A percentile compares a stretch with the other conserved stretches of the same genome.
These are phyloP conservation scores for Nannochloropsis oceanica DNA, from an alignment of 108 stramenopile genomes.

Conservation along the genomic window DNA sequence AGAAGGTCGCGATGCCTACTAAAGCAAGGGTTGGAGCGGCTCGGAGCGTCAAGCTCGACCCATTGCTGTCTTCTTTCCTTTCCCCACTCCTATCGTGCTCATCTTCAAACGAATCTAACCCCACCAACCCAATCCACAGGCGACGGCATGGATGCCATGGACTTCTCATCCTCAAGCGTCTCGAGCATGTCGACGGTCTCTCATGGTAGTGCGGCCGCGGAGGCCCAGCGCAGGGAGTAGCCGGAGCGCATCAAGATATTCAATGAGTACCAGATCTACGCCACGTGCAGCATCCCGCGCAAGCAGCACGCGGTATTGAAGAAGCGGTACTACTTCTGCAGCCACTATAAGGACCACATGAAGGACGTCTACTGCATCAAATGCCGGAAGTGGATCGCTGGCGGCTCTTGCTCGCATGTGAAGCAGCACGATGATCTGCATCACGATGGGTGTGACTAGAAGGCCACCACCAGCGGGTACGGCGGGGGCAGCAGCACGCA, in stretches of 20 bases:
- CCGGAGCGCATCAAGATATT: neutral
- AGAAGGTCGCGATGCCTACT: too few relatives aligned
- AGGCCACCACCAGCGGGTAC: neutral
- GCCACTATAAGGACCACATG: neutral
- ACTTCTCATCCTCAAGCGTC: too few relatives aligned
- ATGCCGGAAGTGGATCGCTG: neutral
- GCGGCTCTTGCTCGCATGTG: neutral
- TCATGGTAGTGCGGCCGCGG: neutral
- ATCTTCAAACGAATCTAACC: too few relatives aligned
- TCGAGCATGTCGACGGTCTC: neutral
- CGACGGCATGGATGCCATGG: too few relatives aligned
- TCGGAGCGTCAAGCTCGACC: too few relatives aligned
- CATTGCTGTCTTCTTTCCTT: too few relatives aligned
- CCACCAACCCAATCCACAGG: too few relatives aligned
- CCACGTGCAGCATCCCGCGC: neutral
- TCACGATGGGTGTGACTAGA: neutral
- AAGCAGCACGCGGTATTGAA: neutral
- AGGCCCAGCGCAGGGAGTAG: neutral
- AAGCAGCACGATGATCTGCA: neutral
- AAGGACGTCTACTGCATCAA: neutral
- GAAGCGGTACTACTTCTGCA: neutral
- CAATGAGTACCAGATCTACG: neutral
- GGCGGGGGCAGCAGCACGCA: neutral
- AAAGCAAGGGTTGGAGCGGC: too few relatives aligned
- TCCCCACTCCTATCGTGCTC: too few relatives aligned